A percentile compares a stretch with the other conserved stretches of the same genome.
Evolutionary conservation across 2,329 filamentous ascomycete genomes (phyloP).

Genomic region (Claviceps digitariae): DNA sequence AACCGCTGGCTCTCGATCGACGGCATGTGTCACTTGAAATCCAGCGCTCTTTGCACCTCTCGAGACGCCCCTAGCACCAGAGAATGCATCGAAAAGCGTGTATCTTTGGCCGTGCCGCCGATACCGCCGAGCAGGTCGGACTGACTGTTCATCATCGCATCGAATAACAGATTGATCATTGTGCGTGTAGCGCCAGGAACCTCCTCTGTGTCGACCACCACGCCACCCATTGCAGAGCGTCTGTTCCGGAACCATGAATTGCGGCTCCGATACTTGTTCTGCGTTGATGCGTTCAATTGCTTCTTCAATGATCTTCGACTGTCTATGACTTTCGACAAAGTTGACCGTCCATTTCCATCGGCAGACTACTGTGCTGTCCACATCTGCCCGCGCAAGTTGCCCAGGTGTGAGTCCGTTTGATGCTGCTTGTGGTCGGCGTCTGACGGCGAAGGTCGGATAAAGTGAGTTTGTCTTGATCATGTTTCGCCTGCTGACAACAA

Average conservation of each 20-base stretch:
- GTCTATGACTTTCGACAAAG: slow-evolving; percentile 12
- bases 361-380: slow-evolving; percentile 27
- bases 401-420: slow-evolving; percentile 11
- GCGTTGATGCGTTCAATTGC: slow-evolving; percentile 19
- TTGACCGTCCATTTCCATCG: slow-evolving; percentile 31
- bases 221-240: slow-evolving; percentile 21
- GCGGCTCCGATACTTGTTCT: slow-evolving; percentile 16
- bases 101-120: slow-evolving; percentile 33
- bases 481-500: slow-evolving; percentile 26
- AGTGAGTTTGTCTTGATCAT: slow-evolving; percentile 42
- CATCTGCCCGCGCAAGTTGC: not conserved
- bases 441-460: slow-evolving; percentile 26
- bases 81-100: slow-evolving; percentile 59
- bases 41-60: slow-evolving; percentile 47
- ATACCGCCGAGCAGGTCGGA: no score
- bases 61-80: slow-evolving; percentile 59
- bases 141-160: not conserved
- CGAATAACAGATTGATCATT: not conserved
- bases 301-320: slow-evolving; percentile 21
- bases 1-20: slow-evolving; percentile 49
- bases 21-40: slow-evolving; percentile 42
- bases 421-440: slow-evolving; percentile 5
- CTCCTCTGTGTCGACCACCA: slow-evolving; percentile 16
- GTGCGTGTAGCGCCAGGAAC: slow-evolving; percentile 14
- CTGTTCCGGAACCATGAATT: slow-evolving; percentile 18